Conservation (phyloP, 2,329 filamentous ascomycete genomes). For the Albophoma yamanashiensis region DNA sequence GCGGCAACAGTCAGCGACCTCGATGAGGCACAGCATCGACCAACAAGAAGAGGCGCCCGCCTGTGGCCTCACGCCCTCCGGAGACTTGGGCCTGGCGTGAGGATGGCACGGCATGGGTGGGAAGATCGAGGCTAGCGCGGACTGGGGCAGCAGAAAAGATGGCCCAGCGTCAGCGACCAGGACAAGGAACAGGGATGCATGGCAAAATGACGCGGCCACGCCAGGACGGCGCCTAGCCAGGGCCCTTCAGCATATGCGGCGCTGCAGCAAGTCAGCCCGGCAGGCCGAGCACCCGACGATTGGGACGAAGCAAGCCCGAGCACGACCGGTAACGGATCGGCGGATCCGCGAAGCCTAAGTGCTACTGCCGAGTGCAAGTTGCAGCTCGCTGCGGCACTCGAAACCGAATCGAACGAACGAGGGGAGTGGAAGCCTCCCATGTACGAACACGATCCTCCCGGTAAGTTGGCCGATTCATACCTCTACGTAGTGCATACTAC, state of each 20-base stretch:
- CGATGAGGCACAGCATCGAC: not conserved
- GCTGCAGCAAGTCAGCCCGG: not conserved
- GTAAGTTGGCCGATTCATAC: no score
- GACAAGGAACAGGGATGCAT: not conserved
- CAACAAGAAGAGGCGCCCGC: not conserved
- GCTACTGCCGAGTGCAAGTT: not conserved
- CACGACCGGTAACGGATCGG: not conserved
- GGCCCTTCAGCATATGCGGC: not conserved
- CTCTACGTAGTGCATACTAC: no score
- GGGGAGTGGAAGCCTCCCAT: not conserved
- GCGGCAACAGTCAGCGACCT: not conserved
- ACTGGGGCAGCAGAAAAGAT: not conserved
- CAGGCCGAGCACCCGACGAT: not conserved
- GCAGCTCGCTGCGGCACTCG: not conserved
- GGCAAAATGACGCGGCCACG: not conserved
- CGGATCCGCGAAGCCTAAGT: not conserved
- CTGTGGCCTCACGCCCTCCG: not conserved
- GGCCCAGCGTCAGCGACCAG: not conserved
- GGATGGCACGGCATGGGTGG: not conserved
- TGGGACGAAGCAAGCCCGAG: not conserved
- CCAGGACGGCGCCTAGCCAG: not conserved
- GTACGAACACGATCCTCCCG: no score
- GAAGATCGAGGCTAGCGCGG: not conserved
- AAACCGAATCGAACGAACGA: not conserved
- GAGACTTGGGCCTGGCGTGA: not conserved